Conservation (phyloP, 2,329 filamentous ascomycete species). For the Penicillium janthinellum region DNA sequence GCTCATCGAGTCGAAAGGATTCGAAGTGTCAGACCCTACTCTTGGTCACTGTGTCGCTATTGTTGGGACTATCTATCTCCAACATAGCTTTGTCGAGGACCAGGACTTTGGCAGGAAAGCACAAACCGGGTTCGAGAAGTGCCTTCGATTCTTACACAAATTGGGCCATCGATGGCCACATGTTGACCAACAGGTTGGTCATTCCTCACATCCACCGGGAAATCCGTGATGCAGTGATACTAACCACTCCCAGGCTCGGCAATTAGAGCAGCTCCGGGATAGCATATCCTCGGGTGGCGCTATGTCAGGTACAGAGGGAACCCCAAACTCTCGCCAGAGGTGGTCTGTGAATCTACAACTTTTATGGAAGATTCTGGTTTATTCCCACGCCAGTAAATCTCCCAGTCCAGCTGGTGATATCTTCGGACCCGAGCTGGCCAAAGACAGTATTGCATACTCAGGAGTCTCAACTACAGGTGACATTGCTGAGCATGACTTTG, state of each 20-base stretch:
- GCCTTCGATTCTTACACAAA: conserved; percentile 39
- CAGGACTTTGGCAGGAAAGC: conserved; percentile 37
- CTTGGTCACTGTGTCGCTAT: conserved; percentile 50
- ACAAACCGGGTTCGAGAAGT: conserved; percentile 43
- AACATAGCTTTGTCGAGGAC: conserved; percentile 51
- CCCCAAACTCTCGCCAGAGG: conserved; percentile 11
- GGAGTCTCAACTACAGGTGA: conserved; percentile 3
- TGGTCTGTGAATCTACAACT: conserved; percentile 41
- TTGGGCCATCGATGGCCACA: conserved; percentile 44
- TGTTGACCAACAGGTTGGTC: conserved; percentile 21
- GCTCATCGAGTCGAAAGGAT: conserved; percentile 42
- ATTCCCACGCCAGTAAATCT: conserved; percentile 37
- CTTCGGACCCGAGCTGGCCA: conserved; percentile 21
- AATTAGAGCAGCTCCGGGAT: conserved; percentile 35
- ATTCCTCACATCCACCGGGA: too few species aligned
- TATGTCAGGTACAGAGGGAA: conserved; percentile 6
- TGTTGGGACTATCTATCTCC: conserved; percentile 53
- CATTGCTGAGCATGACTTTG: conserved; percentile 35
- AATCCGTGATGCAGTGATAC: neutral
- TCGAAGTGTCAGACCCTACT: conserved; percentile 48
- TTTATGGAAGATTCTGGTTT: conserved; percentile 42
- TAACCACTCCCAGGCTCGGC: conserved; percentile 17
- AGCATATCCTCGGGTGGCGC: conserved; percentile 33
- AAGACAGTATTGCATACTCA: conserved; percentile 14
- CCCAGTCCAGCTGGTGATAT: conserved; percentile 18